Conservation (phyloP, 257 asterid genomes). For the Fraxinus excelsior region DNA sequence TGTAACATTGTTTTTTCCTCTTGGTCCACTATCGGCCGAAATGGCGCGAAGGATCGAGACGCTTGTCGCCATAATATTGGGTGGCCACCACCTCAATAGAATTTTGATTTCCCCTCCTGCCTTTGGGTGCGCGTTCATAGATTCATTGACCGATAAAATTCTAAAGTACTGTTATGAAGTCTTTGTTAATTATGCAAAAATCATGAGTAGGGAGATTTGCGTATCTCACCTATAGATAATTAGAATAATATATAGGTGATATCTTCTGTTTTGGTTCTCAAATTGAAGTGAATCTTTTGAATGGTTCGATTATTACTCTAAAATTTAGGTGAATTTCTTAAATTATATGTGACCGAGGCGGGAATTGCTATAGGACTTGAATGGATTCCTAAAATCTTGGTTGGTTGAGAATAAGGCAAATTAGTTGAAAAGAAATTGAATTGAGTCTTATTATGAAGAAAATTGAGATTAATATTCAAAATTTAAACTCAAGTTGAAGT, state of each 20-base stretch:
- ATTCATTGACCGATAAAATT: neutral
- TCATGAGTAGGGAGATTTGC: neutral
- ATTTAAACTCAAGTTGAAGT: no score
- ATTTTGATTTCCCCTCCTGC: neutral
- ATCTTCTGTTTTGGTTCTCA: no score
- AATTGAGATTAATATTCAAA: no score
- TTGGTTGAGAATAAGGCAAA: no score
- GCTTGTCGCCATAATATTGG: slow-evolving; percentile 26
- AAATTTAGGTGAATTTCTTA: no score
- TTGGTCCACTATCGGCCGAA: slow-evolving; percentile 28
- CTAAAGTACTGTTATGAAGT: neutral
- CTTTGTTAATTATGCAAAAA: neutral
- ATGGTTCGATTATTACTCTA: no score
- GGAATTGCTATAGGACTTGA: no score
- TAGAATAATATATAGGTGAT: neutral
- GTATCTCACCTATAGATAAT: neutral
- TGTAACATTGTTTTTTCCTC: slow-evolving; percentile 9
- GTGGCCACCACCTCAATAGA: slow-evolving; percentile 42
- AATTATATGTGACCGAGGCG: no score
- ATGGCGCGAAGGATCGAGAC: neutral
- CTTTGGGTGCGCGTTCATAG: neutral
- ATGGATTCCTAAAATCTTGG: no score
- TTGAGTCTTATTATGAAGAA: no score
- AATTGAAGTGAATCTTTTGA: no score
- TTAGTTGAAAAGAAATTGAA: no score